Evolutionary conservation across 495 filamentous ascomycete genomes (phyloP), one percentile per base, ranked within the genome.

Genomic region (Xylona heveae): DNA sequence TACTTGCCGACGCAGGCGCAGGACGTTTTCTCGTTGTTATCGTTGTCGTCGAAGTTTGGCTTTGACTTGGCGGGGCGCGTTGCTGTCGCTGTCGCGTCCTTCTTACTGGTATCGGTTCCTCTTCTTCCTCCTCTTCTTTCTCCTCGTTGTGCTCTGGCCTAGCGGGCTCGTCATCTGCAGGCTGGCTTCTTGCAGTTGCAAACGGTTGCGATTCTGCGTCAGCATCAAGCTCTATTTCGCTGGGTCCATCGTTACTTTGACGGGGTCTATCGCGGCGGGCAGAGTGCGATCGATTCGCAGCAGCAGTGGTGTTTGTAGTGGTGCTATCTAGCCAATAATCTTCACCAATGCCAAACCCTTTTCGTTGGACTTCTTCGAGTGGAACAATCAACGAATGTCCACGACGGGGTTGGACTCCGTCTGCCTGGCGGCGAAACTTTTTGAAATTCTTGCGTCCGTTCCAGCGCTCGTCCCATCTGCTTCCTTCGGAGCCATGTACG

Each of bases 391-490:
- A 68, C 15, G 58, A 60, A 35, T 63, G 58, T 4, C 62, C 53
- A 26, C 59, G 39, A 38, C 63, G 40, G 40, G 55, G 28, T 44
- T 63, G 46, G 42, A 44, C 36, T 42, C 48, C 13, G 37, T 60
- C 52, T 2, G 65, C 70, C 28, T 67, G 64, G 35, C 69, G 66
- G 3, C 69, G 64, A 41, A 97, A 97, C 40, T 67, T 74, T 51
- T 97, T 97, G 59, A 94, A 97, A 42, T 97, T 95, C 53, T 82
- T 90, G 4, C 85, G 67, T 0, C 90, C 88, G 45, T 94, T 92
- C 90, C 90, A 97, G 22, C 61, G 58, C 2, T 81, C 73, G 43
- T 94, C 71, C 88, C 90, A 94, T 15, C 82, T 65, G 6, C 66
- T 63, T 33, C 62, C 61, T 26, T 59, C 55, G n/a, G 57, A 50